Conservation (phyloP, 805 yeast species). For the Limtongia smithiae region DNA sequence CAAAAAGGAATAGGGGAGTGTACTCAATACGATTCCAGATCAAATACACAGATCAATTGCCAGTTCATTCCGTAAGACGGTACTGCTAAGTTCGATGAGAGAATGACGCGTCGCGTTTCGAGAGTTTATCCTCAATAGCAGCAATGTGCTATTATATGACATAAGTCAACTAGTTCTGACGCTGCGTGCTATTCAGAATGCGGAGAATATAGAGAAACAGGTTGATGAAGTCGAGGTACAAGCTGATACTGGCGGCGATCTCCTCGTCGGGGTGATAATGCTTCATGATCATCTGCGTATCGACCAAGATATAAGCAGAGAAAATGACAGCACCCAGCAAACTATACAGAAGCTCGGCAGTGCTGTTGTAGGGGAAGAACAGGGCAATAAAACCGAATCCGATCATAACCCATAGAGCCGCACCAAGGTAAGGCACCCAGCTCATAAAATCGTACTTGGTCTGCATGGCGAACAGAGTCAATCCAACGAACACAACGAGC, state of each 20-base stretch:
- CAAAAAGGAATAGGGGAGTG: background rate
- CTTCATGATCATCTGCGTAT: conserved; percentile 76
- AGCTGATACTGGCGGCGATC: conserved; percentile 69
- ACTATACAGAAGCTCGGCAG: conserved; percentile 63
- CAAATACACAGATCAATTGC: background rate
- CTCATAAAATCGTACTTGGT: conserved; percentile 69
- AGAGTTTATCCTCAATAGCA: background rate
- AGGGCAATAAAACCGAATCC: conserved; percentile 68
- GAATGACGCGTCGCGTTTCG: background rate
- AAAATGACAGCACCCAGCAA: conserved; percentile 72
- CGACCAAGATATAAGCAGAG: conserved; percentile 67
- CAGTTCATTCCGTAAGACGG: no score
- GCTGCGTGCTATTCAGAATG: conserved; percentile 43
- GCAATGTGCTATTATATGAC: background rate
- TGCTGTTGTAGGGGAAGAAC: conserved; percentile 59
- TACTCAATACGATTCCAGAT: background rate
- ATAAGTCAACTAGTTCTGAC: conserved; percentile 22
- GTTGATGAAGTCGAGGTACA: conserved; percentile 80
- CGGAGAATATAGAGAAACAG: conserved; percentile 73
- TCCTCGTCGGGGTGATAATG: conserved; percentile 79
- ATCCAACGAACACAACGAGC: conserved; percentile 65
- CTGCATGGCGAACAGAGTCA: conserved; percentile 73
- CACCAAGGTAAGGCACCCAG: conserved; percentile 57
- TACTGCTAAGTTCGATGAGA: background rate
- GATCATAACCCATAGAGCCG: conserved; percentile 62